These are phyloP conservation scores for Pseudohalonectria lignicola DNA, from an alignment of 2,329 filamentous ascomycete species.

Conservation along the genomic window DNA sequence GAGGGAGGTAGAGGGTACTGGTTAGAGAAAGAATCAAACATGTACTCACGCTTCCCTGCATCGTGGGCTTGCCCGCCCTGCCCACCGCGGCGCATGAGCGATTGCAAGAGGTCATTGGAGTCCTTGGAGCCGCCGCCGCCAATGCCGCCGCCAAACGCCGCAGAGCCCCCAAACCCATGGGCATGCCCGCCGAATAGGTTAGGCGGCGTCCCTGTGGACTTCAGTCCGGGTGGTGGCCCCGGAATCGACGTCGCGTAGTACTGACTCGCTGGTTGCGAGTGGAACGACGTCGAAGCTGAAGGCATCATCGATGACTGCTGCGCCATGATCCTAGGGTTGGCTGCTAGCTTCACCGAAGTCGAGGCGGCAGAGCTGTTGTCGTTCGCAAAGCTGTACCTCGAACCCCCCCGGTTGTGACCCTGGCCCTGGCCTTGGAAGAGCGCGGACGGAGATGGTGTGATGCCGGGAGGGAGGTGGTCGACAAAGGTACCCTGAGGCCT, in stretches of 20 bases:
- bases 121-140: slow-evolving; percentile 54
- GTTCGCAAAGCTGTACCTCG: slow-evolving; percentile 78
- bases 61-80: slow-evolving; percentile 65
- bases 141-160: slow-evolving; percentile 40
- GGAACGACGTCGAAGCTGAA: slow-evolving; percentile 41
- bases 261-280: slow-evolving; percentile 50
- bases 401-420: slow-evolving; percentile 72
- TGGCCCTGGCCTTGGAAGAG: slow-evolving; percentile 42
- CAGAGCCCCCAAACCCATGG: slow-evolving; percentile 55
- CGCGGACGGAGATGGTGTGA: slow-evolving; percentile 28
- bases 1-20: slow-evolving; percentile 66
- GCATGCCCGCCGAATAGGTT: slow-evolving; percentile 78
- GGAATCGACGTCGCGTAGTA: slow-evolving; percentile 81
- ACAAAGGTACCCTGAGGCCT: slow-evolving; percentile 35
- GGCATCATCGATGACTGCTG: slow-evolving; percentile 86
- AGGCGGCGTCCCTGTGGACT: slow-evolving; percentile 88
- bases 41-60: slow-evolving; percentile 95
- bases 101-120: slow-evolving; percentile 64
- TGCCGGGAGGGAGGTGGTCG: slow-evolving; percentile 37
- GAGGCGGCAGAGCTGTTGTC: slow-evolving; percentile 51
- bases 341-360: slow-evolving; percentile 62
- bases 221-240: slow-evolving; percentile 87
- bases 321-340: slow-evolving; percentile 69
- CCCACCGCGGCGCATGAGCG: slow-evolving; percentile 55
- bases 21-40: slow-evolving; percentile 76